A percentile compares a stretch with the other conserved stretches of the same genome.
Evolutionary conservation across 2,329 filamentous ascomycete species (phyloP).

Genomic region (Fusarium haematococcum): DNA sequence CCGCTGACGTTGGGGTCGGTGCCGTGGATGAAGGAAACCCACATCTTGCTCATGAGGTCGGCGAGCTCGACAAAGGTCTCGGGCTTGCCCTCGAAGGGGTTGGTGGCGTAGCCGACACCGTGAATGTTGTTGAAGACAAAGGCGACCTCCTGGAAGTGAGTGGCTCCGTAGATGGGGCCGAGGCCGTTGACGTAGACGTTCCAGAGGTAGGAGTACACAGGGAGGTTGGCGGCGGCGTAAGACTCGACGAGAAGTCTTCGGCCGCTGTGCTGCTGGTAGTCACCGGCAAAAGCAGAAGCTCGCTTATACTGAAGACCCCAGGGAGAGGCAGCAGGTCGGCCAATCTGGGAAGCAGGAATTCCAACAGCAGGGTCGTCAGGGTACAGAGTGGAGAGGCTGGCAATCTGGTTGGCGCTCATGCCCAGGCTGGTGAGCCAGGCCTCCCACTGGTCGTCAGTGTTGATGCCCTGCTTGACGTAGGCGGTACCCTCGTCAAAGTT

Average conservation of each 20-base stretch:
- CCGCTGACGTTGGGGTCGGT: conserved; percentile 50
- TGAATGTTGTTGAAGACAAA: conserved; percentile 55
- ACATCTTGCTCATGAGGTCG: conserved; percentile 62
- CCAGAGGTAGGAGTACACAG: conserved; percentile 65
- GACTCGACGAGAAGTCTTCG: conserved; percentile 64
- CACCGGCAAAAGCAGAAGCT: conserved; percentile 64
- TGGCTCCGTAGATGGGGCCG: conserved; percentile 44
- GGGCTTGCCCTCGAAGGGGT: conserved; percentile 56
- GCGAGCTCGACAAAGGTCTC: conserved; percentile 53
- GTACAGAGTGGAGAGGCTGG: conserved; percentile 58
- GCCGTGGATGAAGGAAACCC: conserved; percentile 57
- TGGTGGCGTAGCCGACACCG: conserved; percentile 54
- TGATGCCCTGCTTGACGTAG: conserved; percentile 65
- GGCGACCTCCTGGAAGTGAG: conserved; percentile 43
- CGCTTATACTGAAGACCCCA: conserved; percentile 66
- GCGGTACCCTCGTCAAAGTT: conserved; percentile 74
- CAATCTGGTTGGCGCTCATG: conserved; percentile 44
- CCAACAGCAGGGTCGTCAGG: conserved; percentile 61
- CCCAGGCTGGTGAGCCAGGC: conserved; percentile 33
- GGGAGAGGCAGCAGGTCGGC: conserved; percentile 41
- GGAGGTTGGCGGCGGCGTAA: conserved; percentile 59
- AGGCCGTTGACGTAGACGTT: conserved; percentile 63
- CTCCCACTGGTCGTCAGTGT: conserved; percentile 65
- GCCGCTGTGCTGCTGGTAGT: conserved; percentile 66
- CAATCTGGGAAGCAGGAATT: conserved; percentile 57